These are phyloP conservation scores for Hygrophorus russula DNA, from an alignment of 768 basidiomycete genomes.

Conservation along the genomic window DNA sequence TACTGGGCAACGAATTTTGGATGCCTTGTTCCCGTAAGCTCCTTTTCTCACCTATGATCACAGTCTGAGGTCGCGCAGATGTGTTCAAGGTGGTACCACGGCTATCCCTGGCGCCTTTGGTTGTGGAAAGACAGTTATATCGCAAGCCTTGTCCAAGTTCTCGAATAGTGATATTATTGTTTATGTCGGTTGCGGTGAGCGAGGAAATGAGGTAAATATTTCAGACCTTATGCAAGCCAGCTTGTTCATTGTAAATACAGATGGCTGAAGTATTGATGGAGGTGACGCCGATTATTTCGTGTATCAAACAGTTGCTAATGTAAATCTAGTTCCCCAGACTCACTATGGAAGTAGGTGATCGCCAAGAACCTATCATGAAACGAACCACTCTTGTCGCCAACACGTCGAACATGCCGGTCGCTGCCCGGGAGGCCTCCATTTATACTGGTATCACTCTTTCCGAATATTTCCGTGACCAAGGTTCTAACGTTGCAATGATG, in stretches of 20 bases:
- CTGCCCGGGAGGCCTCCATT: slow-evolving; percentile 97
- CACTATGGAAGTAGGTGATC: slow-evolving; percentile 83
- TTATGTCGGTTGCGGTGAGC: slow-evolving; percentile 98
- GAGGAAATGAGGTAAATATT: slow-evolving; percentile 75
- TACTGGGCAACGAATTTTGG: slow-evolving; percentile 95
- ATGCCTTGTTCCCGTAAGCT: slow-evolving; percentile 89
- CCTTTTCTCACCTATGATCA: not conserved
- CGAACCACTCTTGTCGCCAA: slow-evolving; percentile 98
- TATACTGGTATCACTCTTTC: slow-evolving; percentile 99
- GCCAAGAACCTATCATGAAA: slow-evolving; percentile 99
- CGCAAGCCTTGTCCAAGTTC: slow-evolving; percentile 94
- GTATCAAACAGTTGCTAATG: slow-evolving; percentile 3
- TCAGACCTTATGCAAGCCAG: not conserved
- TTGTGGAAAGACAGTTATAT: slow-evolving; percentile 98
- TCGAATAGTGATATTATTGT: slow-evolving; percentile 99
- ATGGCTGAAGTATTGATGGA: slow-evolving; percentile 99
- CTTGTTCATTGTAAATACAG: slow-evolving; percentile 19
- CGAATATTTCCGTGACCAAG: slow-evolving; percentile 99
- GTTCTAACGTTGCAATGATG: slow-evolving; percentile 98
- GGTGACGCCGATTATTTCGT: slow-evolving; percentile 26
- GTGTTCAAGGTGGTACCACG: slow-evolving; percentile 92
- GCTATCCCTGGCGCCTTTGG: slow-evolving; percentile 99
- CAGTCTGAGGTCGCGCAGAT: slow-evolving; percentile 30
- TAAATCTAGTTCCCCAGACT: slow-evolving; percentile 67
- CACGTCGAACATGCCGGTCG: slow-evolving; percentile 99